phyloP scores from a whole-genome alignment of 2,329 filamentous ascomycete species.

The Amauroascus verrucosus region DNA sequence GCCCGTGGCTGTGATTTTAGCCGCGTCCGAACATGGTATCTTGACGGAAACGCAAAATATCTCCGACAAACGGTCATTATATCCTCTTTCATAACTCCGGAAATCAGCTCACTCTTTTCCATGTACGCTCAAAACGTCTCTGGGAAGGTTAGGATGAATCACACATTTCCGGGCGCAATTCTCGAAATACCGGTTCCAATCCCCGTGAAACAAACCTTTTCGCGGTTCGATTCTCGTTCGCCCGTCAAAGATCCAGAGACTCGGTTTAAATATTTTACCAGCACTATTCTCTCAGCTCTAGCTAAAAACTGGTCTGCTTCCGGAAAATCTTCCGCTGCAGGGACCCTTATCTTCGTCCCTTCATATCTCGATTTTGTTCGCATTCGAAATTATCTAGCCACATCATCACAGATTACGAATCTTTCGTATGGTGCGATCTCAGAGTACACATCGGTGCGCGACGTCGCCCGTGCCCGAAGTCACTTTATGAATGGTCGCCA shows the following conservation, averaged over 20 bases:
- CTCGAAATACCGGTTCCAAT: conserved; percentile 55
- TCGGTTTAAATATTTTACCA: conserved; percentile 83
- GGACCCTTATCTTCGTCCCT: conserved; percentile 80
- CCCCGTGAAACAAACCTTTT: conserved; percentile 76
- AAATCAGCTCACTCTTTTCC: conserved; percentile 70
- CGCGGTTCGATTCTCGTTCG: conserved; percentile 63
- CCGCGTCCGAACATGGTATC: conserved; percentile 80
- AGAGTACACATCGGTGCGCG: conserved; percentile 71
- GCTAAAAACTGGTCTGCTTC: conserved; percentile 48
- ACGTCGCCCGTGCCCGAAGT: conserved; percentile 72
- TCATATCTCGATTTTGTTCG: conserved; percentile 93
- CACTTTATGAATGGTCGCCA: conserved; percentile 80
- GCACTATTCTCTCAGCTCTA: conserved; percentile 65
- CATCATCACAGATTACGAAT: conserved; percentile 47
- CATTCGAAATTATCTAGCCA: conserved; percentile 83
- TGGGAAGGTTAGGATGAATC: conserved; percentile 65
- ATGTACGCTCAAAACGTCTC: conserved; percentile 67
- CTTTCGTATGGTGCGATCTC: conserved; percentile 71
- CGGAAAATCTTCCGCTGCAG: conserved; percentile 47
- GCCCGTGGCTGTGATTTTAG: conserved; percentile 89
- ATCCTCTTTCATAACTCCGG: conserved; percentile 75
- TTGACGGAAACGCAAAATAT: conserved; percentile 71
- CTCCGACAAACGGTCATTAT: conserved; percentile 79
- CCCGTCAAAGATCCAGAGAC: conserved; percentile 71
- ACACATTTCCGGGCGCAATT: conserved; percentile 60